phyloP scores from a whole-genome alignment of 129 eudicot genomes.

The Lactuca saligna region DNA sequence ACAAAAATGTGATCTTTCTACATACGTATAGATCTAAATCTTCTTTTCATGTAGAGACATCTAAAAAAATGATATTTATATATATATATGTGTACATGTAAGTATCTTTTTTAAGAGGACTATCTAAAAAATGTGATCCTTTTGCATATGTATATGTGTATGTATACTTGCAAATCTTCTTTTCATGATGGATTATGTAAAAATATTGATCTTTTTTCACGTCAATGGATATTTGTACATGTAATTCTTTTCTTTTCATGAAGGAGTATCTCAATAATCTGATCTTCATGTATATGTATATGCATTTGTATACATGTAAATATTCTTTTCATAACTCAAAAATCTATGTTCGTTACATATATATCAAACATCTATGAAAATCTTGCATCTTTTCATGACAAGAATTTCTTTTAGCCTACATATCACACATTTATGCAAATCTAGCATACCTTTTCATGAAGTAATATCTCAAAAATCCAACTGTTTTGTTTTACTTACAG shows the following conservation, averaged over 20 bases:
- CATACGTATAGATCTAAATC: not conserved
- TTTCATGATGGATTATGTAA: constrained; percentile 5
- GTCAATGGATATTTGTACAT: not conserved
- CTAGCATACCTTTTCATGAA: not conserved
- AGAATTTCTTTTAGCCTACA: not conserved
- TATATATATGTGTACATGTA: not conserved
- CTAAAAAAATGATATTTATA: not conserved
- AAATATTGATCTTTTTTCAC: not conserved
- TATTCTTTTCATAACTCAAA: not conserved
- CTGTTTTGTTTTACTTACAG: constrained; percentile 35
- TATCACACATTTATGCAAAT: not conserved
- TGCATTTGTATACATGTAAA: too few species aligned
- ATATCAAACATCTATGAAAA: not conserved
- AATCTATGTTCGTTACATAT: not conserved
- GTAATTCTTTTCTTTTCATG: constrained; percentile 16
- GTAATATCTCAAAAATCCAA: not conserved
- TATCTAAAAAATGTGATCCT: not conserved
- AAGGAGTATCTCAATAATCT: constrained; percentile 1
- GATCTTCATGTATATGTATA: not conserved
- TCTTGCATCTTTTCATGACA: constrained; percentile 7
- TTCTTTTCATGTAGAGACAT: constrained; percentile 8
- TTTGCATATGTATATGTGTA: not conserved
- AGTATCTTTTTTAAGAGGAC: not conserved
- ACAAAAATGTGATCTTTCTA: not conserved
- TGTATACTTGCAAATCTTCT: constrained; percentile 2